These are phyloP conservation scores for Cercospora janseana DNA, from an alignment of 2,329 filamentous ascomycete species.

Conservation along the genomic window DNA sequence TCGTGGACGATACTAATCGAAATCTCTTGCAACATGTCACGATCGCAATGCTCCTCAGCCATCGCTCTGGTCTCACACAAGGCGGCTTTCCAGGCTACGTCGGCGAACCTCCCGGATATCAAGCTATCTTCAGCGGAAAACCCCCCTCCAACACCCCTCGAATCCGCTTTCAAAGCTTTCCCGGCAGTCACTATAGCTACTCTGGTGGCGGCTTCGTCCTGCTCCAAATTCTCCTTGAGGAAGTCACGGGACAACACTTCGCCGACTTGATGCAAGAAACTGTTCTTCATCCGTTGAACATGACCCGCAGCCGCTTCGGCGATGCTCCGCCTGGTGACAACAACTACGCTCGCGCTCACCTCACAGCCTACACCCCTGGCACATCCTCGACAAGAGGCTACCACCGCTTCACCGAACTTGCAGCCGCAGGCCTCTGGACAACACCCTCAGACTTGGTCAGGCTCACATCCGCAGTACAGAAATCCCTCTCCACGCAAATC, in stretches of 20 bases:
- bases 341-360: slow-evolving; percentile 27
- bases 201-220: slow-evolving; percentile 32
- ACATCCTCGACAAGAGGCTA: slow-evolving; percentile 20
- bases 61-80: slow-evolving; percentile 30
- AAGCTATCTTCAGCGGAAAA: slow-evolving; percentile 23
- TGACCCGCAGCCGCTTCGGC: slow-evolving; percentile 27
- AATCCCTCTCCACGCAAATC: slow-evolving; percentile 13
- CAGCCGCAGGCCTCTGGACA: slow-evolving; percentile 32
- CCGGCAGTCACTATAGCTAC: slow-evolving; percentile 28
- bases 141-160: slow-evolving; percentile 26
- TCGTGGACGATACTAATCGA: slow-evolving; percentile 20
- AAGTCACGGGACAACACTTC: slow-evolving; percentile 20
- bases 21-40: slow-evolving; percentile 28
- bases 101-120: slow-evolving; percentile 14
- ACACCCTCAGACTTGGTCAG: slow-evolving; percentile 31
- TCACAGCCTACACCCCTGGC: slow-evolving; percentile 18
- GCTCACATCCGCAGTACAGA: slow-evolving; percentile 26
- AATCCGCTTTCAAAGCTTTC: slow-evolving; percentile 27
- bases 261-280: slow-evolving; percentile 26
- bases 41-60: slow-evolving; percentile 27
- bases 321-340: slow-evolving; percentile 16
- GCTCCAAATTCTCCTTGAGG: slow-evolving; percentile 30
- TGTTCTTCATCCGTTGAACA: slow-evolving; percentile 28
- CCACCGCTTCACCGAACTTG: slow-evolving; percentile 26
- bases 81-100: slow-evolving; percentile 31